Percentiles rank a stretch among this genome's conserved stretches.
Conservation (phyloP, 1,284 basidiomycete genomes). For the Austropuccinia psidii region DNA sequence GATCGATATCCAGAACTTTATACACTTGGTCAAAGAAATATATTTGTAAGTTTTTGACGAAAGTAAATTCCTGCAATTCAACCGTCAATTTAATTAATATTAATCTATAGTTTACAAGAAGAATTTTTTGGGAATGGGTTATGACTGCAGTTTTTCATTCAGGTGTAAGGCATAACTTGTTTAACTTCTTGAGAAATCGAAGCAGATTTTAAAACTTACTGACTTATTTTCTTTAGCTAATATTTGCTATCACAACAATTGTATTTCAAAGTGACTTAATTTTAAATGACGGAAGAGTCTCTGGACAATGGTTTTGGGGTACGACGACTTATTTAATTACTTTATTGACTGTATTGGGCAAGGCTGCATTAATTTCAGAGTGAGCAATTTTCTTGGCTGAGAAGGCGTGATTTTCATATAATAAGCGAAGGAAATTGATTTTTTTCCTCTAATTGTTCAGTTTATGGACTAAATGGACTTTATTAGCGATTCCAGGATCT, state of each 20-base stretch:
- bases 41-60: slow-evolving; percentile 53
- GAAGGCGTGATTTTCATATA: not conserved
- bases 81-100: not conserved
- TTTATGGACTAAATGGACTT: slow-evolving; percentile 37
- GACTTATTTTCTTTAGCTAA: slow-evolving; percentile 1
- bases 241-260: slow-evolving; percentile 66
- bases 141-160: slow-evolving; percentile 90
- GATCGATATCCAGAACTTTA: slow-evolving; percentile 97
- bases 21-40: slow-evolving; percentile 79
- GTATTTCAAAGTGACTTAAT: slow-evolving; percentile 88
- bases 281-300: slow-evolving; percentile 67
- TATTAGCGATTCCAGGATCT: slow-evolving; percentile 81
- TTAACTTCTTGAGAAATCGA: not conserved
- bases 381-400: slow-evolving; percentile 51
- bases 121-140: slow-evolving; percentile 92
- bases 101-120: slow-evolving; percentile 60
- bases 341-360: slow-evolving; percentile 88
- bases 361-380: slow-evolving; percentile 96
- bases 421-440: not conserved
- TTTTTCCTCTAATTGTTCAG: not conserved
- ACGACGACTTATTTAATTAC: slow-evolving; percentile 88
- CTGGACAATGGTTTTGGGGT: slow-evolving; percentile 97
- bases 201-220: not conserved
- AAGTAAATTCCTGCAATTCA: not conserved
- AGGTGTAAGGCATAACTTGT: slow-evolving; percentile 56